phyloP scores from a whole-genome alignment of 345 rosid genomes.

The Eucalyptus pumila region DNA sequence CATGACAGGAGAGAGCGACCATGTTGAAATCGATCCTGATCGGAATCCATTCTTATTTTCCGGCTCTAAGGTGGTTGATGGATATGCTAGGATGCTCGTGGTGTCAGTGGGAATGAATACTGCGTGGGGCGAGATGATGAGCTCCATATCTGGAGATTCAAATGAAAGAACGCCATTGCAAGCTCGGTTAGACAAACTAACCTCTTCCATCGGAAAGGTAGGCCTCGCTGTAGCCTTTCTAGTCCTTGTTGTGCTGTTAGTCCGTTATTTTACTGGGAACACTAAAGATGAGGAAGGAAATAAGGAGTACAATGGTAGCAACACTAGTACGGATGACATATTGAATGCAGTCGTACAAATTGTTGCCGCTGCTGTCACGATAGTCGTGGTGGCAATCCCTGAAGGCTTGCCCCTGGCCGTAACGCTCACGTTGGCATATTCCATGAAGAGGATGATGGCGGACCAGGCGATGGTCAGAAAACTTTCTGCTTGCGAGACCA shows the following conservation, averaged over 20 bases:
- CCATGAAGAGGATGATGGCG: constrained; percentile 77
- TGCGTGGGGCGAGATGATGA: constrained; percentile 69
- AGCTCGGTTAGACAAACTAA: constrained; percentile 45
- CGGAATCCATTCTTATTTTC: constrained; percentile 46
- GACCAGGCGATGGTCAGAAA: constrained; percentile 80
- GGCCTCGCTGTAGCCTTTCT: constrained; percentile 62
- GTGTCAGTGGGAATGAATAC: constrained; percentile 70
- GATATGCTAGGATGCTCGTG: constrained; percentile 46
- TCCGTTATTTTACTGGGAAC: constrained; percentile 63
- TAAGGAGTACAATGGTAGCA: constrained; percentile 24
- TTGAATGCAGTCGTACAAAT: constrained; percentile 47
- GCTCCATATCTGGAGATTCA: constrained; percentile 31
- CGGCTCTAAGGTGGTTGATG: constrained; percentile 48
- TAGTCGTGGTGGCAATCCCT: constrained; percentile 78
- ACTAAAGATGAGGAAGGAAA: constrained; percentile 42
- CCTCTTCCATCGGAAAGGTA: constrained; percentile 51
- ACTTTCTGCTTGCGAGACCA: constrained; percentile 75
- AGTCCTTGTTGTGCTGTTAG: constrained; percentile 45
- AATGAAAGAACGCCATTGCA: constrained; percentile 64
- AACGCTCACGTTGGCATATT: constrained; percentile 66
- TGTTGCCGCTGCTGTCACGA: constrained; percentile 62
- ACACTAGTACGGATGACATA: constrained; percentile 36
- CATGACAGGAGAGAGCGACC: constrained; percentile 60
- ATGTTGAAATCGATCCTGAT: constrained; percentile 18
- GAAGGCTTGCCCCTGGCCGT: constrained; percentile 82